Evolutionary conservation across 129 eudicot species (phyloP).

Genomic region (Heracleum sosnowskyi): DNA sequence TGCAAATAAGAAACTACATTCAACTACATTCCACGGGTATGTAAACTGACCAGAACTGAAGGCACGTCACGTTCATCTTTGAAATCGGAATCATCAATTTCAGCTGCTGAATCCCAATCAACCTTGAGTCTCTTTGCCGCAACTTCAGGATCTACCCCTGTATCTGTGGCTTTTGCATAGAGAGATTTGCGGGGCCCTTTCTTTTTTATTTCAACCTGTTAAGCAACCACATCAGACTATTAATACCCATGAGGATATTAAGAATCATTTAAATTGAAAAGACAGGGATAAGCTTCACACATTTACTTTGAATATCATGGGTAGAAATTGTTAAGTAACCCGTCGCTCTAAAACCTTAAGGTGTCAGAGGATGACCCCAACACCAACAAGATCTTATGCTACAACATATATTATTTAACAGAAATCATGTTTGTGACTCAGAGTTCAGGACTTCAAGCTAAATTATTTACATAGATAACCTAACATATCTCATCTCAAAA

Average conservation of each 20-base stretch:
- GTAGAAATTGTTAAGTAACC: too few species aligned
- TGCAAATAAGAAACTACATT: neutral
- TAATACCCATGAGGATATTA: neutral
- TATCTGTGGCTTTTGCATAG: slow-evolving; percentile 83
- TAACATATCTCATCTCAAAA: neutral
- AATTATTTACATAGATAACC: neutral
- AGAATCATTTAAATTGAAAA: neutral
- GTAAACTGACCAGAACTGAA: slow-evolving; percentile 46
- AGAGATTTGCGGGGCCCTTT: slow-evolving; percentile 45
- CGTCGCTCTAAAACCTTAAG: too few species aligned
- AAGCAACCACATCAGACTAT: neutral
- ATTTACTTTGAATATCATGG: neutral
- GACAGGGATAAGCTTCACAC: neutral
- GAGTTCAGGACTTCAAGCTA: neutral
- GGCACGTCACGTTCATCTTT: slow-evolving; percentile 74
- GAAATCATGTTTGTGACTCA: neutral
- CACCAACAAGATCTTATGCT: too few species aligned
- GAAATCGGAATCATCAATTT: slow-evolving; percentile 49
- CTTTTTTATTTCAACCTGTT: slow-evolving; percentile 63
- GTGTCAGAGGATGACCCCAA: too few species aligned
- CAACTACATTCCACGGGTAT: neutral
- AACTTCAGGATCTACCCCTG: slow-evolving; percentile 70
- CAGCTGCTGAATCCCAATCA: slow-evolving; percentile 97
- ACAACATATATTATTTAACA: too few species aligned
- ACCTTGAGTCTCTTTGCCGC: slow-evolving; percentile 89